Conservation (phyloP, 2,329 filamentous ascomycete species). For the Chaetomium sp. region DNA sequence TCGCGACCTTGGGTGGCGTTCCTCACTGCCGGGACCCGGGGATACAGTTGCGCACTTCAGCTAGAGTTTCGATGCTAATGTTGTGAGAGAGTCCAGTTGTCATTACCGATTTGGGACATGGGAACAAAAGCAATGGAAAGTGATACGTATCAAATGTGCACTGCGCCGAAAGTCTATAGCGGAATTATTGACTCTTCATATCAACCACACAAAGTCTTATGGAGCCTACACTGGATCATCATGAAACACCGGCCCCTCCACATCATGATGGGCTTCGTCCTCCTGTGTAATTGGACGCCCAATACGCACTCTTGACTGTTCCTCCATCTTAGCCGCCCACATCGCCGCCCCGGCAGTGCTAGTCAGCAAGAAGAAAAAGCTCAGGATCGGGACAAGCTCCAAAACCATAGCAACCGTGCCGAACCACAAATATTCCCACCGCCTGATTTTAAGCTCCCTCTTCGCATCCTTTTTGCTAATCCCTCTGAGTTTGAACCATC, state of each 20-base stretch:
- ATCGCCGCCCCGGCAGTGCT: slow-evolving; percentile 78
- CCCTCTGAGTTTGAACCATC: slow-evolving; percentile 78
- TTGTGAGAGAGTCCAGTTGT: too few relatives aligned
- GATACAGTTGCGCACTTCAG: too few relatives aligned
- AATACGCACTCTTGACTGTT: slow-evolving; percentile 16
- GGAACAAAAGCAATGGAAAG: too few relatives aligned
- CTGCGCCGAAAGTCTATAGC: too few relatives aligned
- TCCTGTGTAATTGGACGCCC: slow-evolving; percentile 15
- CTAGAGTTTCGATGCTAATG: too few relatives aligned
- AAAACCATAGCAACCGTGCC: slow-evolving; percentile 77
- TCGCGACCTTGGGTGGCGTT: too few relatives aligned
- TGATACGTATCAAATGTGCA: too few relatives aligned
- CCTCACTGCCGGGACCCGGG: too few relatives aligned
- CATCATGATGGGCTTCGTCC: slow-evolving; percentile 13
- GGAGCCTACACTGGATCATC: slow-evolving; percentile 17
- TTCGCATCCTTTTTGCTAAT: slow-evolving; percentile 69
- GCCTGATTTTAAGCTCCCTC: slow-evolving; percentile 57
- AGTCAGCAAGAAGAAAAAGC: slow-evolving; percentile 91
- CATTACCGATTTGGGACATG: too few relatives aligned
- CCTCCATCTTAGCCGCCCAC: slow-evolving; percentile 77
- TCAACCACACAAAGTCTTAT: background rate
- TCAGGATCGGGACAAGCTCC: slow-evolving; percentile 81
- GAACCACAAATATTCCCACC: slow-evolving; percentile 90
- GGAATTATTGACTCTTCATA: too few relatives aligned
- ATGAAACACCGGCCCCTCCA: slow-evolving; percentile 19